Percentiles rank a stretch among this genome's conserved stretches.
These are phyloP conservation scores for Azolla pinnata DNA, from an alignment of 75 land plant species.

Conservation along the genomic window DNA sequence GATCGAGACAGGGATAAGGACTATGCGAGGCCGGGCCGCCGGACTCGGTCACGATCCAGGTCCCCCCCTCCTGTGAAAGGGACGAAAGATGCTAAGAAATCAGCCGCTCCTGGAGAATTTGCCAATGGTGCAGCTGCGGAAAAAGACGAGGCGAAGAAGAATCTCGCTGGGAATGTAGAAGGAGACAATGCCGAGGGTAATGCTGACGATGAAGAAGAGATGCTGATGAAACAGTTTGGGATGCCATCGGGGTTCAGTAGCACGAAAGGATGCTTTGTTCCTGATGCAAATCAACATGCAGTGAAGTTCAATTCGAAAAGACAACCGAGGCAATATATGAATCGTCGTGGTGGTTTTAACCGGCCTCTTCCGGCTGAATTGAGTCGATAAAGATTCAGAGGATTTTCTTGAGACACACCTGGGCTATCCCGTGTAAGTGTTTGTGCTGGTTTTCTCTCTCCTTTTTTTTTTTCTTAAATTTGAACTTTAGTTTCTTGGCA, in stretches of 20 bases:
- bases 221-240: conserved; percentile 90
- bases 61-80: conserved; percentile 19
- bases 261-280: conserved; percentile 78
- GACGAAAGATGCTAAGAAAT: conserved; percentile 20
- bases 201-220: conserved; percentile 39
- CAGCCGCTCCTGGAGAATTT: conserved; percentile 34
- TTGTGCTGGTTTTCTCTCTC: no score
- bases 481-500: no score
- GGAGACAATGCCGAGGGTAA: conserved; percentile 4
- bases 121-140: conserved; percentile 38
- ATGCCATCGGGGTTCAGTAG: conserved; percentile 82
- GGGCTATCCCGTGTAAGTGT: no score
- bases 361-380: conserved; percentile 63
- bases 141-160: conserved; percentile 19
- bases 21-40: conserved; percentile 16
- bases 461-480: no score
- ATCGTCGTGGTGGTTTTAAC: conserved; percentile 82
- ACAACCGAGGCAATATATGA: conserved; percentile 95
- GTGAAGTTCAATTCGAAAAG: conserved; percentile 75
- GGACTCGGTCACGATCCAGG: conserved; percentile 14
- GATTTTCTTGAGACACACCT: no score
- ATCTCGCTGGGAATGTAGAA: conserved; percentile 27
- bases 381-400: conserved; percentile 36
- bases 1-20: conserved; percentile 40
- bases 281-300: conserved; percentile 64